These are phyloP conservation scores for Paraglomus occultum DNA, from an alignment of 192 early-diverging fungal genomes.

Conservation along the genomic window DNA sequence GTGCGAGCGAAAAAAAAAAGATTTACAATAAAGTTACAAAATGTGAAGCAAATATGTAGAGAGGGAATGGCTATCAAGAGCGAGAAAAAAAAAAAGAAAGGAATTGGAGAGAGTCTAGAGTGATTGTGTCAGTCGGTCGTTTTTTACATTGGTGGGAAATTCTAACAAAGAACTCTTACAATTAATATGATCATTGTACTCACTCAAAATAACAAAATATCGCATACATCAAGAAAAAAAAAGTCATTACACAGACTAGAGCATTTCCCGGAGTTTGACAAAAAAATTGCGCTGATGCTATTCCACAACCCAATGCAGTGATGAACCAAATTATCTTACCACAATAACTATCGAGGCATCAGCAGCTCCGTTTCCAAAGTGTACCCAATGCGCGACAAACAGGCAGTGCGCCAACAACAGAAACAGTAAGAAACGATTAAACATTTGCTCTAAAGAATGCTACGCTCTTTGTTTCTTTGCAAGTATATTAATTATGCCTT, in stretches of 20 bases:
- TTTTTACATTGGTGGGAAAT: not conserved
- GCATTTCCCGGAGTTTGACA: not conserved
- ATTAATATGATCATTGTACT: not conserved
- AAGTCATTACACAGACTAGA: not conserved
- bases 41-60: not conserved
- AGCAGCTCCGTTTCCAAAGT: slow-evolving; percentile 8
- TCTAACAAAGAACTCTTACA: not conserved
- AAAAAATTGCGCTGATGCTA: not conserved
- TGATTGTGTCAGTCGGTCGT: not conserved
- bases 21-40: no score
- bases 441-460: not conserved
- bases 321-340: slow-evolving; percentile 27
- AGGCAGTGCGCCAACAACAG: slow-evolving; percentile 16
- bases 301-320: not conserved
- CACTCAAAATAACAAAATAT: not conserved
- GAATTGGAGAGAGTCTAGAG: not conserved
- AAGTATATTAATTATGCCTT: no score
- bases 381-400: slow-evolving; percentile 10
- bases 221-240: not conserved
- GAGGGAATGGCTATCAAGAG: not conserved
- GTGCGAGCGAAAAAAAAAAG: not conserved
- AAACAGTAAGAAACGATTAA: slow-evolving; percentile 14
- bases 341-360: slow-evolving; percentile 41
- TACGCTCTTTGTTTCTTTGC: no score
- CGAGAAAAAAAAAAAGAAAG: no score